A percentile compares a stretch with the other conserved stretches of the same genome.
These are phyloP conservation scores for Penicillium nucicola DNA, from an alignment of 495 filamentous ascomycete species.

Conservation along the genomic window DNA sequence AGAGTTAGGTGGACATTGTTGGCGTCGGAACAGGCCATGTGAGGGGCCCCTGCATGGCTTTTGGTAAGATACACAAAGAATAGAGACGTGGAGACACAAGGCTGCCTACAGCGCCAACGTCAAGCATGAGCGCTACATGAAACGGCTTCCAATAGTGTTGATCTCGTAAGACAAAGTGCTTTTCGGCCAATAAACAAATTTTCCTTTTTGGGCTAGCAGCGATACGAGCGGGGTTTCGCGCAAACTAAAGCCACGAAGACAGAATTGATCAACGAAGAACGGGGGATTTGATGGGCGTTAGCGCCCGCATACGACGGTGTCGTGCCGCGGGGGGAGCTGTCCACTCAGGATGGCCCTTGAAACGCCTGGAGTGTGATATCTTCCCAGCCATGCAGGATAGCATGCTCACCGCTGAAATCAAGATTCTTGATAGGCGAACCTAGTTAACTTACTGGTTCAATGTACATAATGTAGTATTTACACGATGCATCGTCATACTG, in stretches of 20 bases:
- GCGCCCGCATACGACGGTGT: not conserved
- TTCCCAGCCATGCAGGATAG: not conserved
- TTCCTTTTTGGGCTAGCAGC: too few species aligned
- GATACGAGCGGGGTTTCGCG: too few species aligned
- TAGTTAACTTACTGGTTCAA: too few species aligned
- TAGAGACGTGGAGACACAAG: not conserved
- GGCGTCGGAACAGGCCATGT: not conserved
- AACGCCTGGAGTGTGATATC: not conserved
- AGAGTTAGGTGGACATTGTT: not conserved
- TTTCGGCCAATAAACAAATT: too few species aligned
- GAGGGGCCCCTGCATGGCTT: not conserved
- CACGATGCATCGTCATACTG: too few species aligned
- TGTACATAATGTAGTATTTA: too few species aligned
- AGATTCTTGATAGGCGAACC: too few species aligned
- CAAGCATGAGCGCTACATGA: not conserved
- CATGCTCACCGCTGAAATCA: not conserved
- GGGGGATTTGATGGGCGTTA: not conserved
- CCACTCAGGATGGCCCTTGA: not conserved
- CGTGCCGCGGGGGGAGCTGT: not conserved
- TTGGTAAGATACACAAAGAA: not conserved
- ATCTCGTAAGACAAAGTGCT: not conserved
- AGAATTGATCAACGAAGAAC: not conserved
- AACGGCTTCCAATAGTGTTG: not conserved
- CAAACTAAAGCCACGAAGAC: too few species aligned
- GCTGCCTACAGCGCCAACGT: not conserved